Conservation (phyloP, 2,329 filamentous ascomycete species). For the Dactylellina parvicollis region DNA sequence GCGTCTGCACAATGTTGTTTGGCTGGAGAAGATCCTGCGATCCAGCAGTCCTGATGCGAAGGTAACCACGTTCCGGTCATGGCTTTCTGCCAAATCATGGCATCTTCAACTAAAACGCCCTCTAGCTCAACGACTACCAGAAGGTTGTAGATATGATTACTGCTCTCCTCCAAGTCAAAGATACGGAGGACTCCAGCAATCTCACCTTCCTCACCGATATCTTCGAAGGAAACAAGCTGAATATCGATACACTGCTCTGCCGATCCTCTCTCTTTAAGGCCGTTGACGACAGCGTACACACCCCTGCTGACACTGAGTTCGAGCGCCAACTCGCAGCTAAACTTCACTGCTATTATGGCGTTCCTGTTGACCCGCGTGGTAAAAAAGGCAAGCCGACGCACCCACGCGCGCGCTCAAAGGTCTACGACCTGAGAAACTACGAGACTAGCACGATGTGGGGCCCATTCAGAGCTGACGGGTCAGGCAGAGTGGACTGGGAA, state of each 20-base stretch:
- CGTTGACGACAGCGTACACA: conserved; percentile 64
- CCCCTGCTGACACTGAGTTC: conserved; percentile 61
- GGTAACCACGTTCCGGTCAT: conserved; percentile 23
- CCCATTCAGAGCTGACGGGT: conserved; percentile 74
- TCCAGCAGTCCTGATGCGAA: conserved; percentile 63
- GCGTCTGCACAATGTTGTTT: conserved; percentile 60
- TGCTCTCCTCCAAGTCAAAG: conserved; percentile 62
- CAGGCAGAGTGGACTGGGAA: conserved; percentile 77
- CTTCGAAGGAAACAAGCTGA: conserved; percentile 64
- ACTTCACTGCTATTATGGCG: conserved; percentile 75
- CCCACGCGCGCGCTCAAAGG: conserved; percentile 73
- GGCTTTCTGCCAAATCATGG: not conserved
- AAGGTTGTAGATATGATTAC: conserved; percentile 66
- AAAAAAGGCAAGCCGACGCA: conserved; percentile 61
- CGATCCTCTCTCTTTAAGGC: conserved; percentile 72
- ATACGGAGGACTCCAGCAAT: conserved; percentile 65
- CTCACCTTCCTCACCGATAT: conserved; percentile 63
- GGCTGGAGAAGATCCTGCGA: conserved; percentile 64
- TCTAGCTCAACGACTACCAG: conserved; percentile 63
- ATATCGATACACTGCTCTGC: conserved; percentile 71
- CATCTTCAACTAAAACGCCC: not conserved
- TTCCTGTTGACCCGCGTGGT: conserved; percentile 64
- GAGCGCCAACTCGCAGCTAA: conserved; percentile 74
- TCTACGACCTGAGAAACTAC: conserved; percentile 79
- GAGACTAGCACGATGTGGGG: conserved; percentile 73